Evolutionary conservation across 257 asterid genomes (phyloP).

Genomic region (Paraleonurus japonicus): DNA sequence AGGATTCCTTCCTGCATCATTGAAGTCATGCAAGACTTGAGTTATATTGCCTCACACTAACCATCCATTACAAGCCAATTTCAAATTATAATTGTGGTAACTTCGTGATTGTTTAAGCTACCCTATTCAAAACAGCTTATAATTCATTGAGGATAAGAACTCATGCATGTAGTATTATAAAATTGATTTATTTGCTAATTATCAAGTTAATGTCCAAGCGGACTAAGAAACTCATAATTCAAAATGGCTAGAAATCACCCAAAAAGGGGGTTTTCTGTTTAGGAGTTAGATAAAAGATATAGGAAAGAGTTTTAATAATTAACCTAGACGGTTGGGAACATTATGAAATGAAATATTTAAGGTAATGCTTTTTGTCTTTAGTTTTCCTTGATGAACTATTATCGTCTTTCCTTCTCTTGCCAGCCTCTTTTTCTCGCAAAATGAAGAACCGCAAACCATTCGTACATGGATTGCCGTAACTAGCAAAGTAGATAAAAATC

Average conservation of each 20-base stretch:
- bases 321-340: conserved; percentile 16
- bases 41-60: background rate
- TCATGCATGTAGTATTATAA: background rate
- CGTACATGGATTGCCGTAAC: conserved; percentile 20
- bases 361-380: conserved; percentile 87
- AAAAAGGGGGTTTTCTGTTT: background rate
- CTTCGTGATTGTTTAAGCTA: background rate
- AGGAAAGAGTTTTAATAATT: background rate
- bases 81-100: background rate
- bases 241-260: background rate
- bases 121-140: background rate
- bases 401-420: conserved; percentile 93
- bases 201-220: background rate
- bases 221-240: background rate
- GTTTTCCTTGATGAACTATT: conserved; percentile 55
- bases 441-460: conserved; percentile 16
- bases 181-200: background rate
- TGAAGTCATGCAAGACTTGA: background rate
- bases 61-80: conserved; percentile 7
- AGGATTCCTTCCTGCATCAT: background rate
- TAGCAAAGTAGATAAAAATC: conserved; percentile 17
- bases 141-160: background rate
- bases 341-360: conserved; percentile 17
- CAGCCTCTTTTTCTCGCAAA: conserved; percentile 79
- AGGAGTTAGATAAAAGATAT: background rate